Evolutionary conservation across 75 land plant species (phyloP).

Genomic region (Pinus albicaulis): DNA sequence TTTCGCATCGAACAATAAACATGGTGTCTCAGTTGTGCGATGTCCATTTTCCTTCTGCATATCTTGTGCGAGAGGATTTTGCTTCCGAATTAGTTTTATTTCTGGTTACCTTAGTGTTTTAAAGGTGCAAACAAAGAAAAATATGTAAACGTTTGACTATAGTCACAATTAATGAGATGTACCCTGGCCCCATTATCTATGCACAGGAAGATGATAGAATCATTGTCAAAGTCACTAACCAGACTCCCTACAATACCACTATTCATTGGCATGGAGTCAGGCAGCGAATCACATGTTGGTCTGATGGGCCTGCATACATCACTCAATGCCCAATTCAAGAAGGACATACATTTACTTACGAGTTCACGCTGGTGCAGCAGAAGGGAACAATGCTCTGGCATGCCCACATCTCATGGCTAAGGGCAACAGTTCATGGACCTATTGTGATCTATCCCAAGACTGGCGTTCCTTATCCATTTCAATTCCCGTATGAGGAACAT

Average conservation of each 20-base stretch:
- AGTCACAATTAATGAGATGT: constrained; percentile 45
- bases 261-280: constrained; percentile 8
- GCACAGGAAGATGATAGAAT: constrained; percentile 49
- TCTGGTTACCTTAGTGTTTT: too few relatives aligned
- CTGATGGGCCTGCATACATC: too few relatives aligned
- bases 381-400: constrained; percentile 29
- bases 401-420: too few relatives aligned
- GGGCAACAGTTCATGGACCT: too few relatives aligned
- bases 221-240: constrained; percentile 38
- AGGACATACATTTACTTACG: constrained; percentile 36
- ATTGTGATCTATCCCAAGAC: constrained; percentile 44
- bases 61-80: too few relatives aligned
- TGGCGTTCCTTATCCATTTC: constrained; percentile 38
- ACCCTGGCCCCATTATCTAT: constrained; percentile 48
- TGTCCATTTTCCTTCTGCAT: too few relatives aligned
- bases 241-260: constrained; percentile 38
- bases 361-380: constrained; percentile 41
- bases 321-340: constrained; percentile 30
- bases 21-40: too few relatives aligned
- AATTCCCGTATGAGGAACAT: constrained; percentile 33
- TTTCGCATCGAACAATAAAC: too few relatives aligned
- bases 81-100: too few relatives aligned
- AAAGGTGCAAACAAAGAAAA: constrained; percentile 28
- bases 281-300: too few relatives aligned
- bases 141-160: constrained; percentile 31